Conservation (phyloP, 768 basidiomycete genomes). For the Boletus speciosus region DNA sequence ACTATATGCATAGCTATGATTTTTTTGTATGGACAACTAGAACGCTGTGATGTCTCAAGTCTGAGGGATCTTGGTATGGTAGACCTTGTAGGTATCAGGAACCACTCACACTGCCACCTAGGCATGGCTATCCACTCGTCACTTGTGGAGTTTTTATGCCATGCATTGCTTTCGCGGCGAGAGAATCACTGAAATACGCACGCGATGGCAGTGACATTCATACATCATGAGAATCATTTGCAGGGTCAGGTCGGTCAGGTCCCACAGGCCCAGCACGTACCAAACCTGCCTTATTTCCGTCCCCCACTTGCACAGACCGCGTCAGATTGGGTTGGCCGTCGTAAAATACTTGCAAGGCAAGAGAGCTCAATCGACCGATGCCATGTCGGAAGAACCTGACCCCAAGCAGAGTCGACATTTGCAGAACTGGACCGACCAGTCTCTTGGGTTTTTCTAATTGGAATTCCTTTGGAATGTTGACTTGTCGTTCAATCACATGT, state of each 20-base stretch:
- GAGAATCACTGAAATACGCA: not conserved
- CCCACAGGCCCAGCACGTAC: not conserved
- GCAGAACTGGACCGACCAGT: too few relatives aligned
- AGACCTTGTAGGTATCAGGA: not conserved
- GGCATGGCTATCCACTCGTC: not conserved
- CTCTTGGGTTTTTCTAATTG: not conserved
- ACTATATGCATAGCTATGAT: not conserved
- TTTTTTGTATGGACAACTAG: not conserved
- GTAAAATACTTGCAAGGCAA: not conserved
- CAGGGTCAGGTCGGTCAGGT: too few relatives aligned
- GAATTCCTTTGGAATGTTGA: too few relatives aligned
- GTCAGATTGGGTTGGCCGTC: not conserved
- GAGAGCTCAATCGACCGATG: not conserved
- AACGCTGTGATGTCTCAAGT: not conserved
- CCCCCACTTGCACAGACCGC: constrained; percentile 16
- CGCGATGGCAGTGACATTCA: not conserved
- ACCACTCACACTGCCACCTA: too few relatives aligned
- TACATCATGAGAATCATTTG: not conserved
- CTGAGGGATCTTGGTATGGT: not conserved
- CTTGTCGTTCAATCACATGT: too few relatives aligned
- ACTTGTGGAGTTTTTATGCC: not conserved
- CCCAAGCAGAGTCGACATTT: too few relatives aligned
- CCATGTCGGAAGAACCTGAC: too few relatives aligned
- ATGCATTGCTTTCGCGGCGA: not conserved
- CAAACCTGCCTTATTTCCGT: constrained; percentile 29